phyloP scores from a whole-genome alignment of 1,139 yeast genomes.

The Blastobotrys malaysiensis region DNA sequence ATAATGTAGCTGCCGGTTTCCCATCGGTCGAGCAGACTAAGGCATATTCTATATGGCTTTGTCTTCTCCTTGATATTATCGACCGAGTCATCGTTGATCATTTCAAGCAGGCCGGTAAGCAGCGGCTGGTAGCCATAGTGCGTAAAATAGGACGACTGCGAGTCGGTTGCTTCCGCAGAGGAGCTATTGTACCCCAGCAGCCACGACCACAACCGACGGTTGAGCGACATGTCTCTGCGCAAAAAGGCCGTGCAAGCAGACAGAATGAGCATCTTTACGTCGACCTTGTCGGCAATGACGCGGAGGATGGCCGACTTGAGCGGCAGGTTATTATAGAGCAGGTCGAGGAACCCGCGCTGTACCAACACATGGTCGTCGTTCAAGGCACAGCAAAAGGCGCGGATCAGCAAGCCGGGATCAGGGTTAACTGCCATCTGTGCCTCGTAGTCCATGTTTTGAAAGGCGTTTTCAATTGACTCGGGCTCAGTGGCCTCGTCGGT shows the following conservation, averaged over 20 bases:
- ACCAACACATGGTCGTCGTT: slow-evolving; percentile 60
- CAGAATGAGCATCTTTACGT: slow-evolving; percentile 53
- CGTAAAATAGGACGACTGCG: slow-evolving; percentile 52
- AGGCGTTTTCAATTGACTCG: neutral
- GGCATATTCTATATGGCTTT: slow-evolving; percentile 56
- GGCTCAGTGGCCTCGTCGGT: neutral
- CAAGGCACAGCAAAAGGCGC: slow-evolving; percentile 69
- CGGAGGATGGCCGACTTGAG: slow-evolving; percentile 56
- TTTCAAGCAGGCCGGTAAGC: slow-evolving; percentile 46
- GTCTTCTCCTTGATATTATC: slow-evolving; percentile 34
- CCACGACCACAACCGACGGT: slow-evolving; percentile 91
- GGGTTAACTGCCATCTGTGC: slow-evolving; percentile 62
- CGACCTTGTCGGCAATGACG: slow-evolving; percentile 43
- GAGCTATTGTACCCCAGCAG: slow-evolving; percentile 52
- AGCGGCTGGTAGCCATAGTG: slow-evolving; percentile 49
- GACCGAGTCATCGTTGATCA: slow-evolving; percentile 34
- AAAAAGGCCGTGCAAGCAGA: slow-evolving; percentile 65
- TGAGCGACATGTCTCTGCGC: slow-evolving; percentile 86
- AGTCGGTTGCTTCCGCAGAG: slow-evolving; percentile 4
- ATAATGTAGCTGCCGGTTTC: slow-evolving; percentile 75
- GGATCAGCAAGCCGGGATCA: slow-evolving; percentile 68
- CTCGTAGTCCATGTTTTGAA: slow-evolving; percentile 40
- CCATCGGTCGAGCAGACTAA: slow-evolving; percentile 86
- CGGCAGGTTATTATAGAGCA: slow-evolving; percentile 62
- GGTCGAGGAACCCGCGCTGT: slow-evolving; percentile 84